Conservation (phyloP, 148 eudicot genomes). For the Cornus suecica region DNA sequence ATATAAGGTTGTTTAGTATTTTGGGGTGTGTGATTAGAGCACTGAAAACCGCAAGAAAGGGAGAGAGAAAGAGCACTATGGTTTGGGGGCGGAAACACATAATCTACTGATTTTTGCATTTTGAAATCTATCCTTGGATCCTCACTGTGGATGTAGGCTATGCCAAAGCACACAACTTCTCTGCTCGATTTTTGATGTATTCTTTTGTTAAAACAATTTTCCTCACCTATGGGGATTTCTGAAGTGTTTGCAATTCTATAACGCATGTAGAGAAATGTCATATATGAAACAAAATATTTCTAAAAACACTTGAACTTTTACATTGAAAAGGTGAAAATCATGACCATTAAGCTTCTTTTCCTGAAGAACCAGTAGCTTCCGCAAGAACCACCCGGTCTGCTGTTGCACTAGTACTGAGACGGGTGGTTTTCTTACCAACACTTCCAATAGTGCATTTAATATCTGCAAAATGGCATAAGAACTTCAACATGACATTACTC, state of each 20-base stretch:
- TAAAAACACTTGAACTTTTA: constrained; percentile 32
- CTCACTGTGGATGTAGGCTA: too few relatives aligned
- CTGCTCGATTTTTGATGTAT: too few relatives aligned
- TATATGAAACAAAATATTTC: constrained; percentile 15
- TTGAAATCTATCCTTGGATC: too few relatives aligned
- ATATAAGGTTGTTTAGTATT: too few relatives aligned
- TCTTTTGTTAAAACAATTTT: too few relatives aligned
- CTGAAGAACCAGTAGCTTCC: constrained; percentile 42
- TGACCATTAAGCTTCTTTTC: constrained; percentile 32
- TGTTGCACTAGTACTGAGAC: constrained; percentile 36
- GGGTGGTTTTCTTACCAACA: constrained; percentile 35
- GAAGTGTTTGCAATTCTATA: background rate
- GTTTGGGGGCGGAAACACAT: too few relatives aligned
- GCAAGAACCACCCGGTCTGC: constrained; percentile 49
- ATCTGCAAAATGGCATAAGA: constrained; percentile 32
- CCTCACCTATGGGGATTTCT: background rate
- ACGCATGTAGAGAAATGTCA: constrained; percentile 3
- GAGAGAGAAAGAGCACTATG: too few relatives aligned
- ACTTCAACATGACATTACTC: constrained; percentile 8
- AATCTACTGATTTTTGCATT: too few relatives aligned
- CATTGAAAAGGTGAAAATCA: constrained; percentile 40
- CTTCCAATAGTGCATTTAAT: constrained; percentile 33
- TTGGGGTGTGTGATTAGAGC: too few relatives aligned
- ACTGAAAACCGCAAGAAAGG: too few relatives aligned
- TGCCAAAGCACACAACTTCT: too few relatives aligned